phyloP scores from a whole-genome alignment of 352 stramenopile species.

The Pythium folliculosum region DNA sequence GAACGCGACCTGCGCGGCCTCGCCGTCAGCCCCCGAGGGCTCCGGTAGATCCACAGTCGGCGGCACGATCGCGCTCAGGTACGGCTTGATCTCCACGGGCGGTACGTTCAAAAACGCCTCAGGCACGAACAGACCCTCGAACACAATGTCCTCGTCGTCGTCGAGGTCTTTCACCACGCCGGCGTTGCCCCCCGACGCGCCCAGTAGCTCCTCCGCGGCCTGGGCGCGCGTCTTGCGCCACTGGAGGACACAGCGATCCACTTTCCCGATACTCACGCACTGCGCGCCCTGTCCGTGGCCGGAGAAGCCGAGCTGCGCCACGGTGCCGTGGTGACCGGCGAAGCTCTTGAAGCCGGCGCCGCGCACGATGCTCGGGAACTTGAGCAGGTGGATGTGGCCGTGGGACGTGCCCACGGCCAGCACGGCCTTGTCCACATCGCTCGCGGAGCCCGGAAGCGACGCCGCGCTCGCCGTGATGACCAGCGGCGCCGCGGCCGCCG shows the following conservation, averaged over 20 bases:
- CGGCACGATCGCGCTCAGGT: slow-evolving; percentile 60
- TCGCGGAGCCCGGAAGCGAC: slow-evolving; percentile 35
- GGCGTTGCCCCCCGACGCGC: slow-evolving; percentile 16
- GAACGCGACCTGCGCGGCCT: slow-evolving; percentile 37
- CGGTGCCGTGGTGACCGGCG: slow-evolving; percentile 48
- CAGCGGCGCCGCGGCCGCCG: slow-evolving; percentile 29
- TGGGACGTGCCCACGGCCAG: slow-evolving; percentile 55
- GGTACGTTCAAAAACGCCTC: slow-evolving; percentile 62
- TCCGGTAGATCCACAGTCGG: slow-evolving; percentile 41
- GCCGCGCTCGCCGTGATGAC: slow-evolving; percentile 50
- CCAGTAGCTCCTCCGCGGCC: slow-evolving; percentile 8
- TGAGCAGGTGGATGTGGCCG: slow-evolving; percentile 55
- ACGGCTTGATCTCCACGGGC: slow-evolving; percentile 60
- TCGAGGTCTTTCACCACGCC: slow-evolving; percentile 52
- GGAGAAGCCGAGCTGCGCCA: slow-evolving; percentile 53
- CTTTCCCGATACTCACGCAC: slow-evolving; percentile 58
- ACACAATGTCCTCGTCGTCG: slow-evolving; percentile 51
- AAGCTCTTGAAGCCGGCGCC: slow-evolving; percentile 64
- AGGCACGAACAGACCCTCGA: slow-evolving; percentile 55
- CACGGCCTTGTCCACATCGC: slow-evolving; percentile 33
- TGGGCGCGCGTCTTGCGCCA: slow-evolving; percentile 51
- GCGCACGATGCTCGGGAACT: slow-evolving; percentile 59
- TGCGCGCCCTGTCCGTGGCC: slow-evolving; percentile 36
- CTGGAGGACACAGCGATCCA: slow-evolving; percentile 69
- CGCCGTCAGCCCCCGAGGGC: slow-evolving; percentile 41